Conservation (phyloP, 176 grass and related monocot species). For the Zea luxurians region DNA sequence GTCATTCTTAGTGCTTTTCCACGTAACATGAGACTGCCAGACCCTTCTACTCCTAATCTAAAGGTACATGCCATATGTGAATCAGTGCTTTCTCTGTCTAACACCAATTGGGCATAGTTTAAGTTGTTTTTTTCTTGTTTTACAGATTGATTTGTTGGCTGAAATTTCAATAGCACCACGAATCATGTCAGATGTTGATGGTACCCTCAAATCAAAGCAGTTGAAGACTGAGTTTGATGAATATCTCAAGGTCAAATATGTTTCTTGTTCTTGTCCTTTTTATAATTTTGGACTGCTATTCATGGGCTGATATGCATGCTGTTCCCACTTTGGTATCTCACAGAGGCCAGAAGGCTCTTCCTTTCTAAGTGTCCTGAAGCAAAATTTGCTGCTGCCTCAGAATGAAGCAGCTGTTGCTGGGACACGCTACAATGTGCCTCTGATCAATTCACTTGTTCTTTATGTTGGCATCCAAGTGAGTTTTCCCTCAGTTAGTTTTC, state of each 20-base stretch:
- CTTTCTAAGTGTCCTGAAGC: slow-evolving; percentile 74
- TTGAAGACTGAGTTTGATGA: slow-evolving; percentile 81
- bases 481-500: neutral
- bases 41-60: slow-evolving; percentile 82
- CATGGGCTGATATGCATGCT: slow-evolving; percentile 20
- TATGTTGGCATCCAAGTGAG: slow-evolving; percentile 85
- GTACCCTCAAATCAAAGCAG: slow-evolving; percentile 65
- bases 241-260: slow-evolving; percentile 72
- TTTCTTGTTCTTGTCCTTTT: slow-evolving; percentile 18
- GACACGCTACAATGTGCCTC: slow-evolving; percentile 70
- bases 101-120: slow-evolving; percentile 10
- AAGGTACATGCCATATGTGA: slow-evolving; percentile 47
- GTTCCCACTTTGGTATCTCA: slow-evolving; percentile 15
- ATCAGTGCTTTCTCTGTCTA: slow-evolving; percentile 11
- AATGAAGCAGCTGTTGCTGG: slow-evolving; percentile 67
- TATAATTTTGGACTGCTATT: neutral
- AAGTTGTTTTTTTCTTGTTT: slow-evolving; percentile 2
- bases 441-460: slow-evolving; percentile 86
- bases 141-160: slow-evolving; percentile 79
- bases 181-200: slow-evolving; percentile 84
- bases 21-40: slow-evolving; percentile 81
- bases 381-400: slow-evolving; percentile 70
- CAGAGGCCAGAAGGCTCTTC: slow-evolving; percentile 65
- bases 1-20: slow-evolving; percentile 86
- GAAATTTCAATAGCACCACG: slow-evolving; percentile 73